A percentile compares a stretch with the other conserved stretches of the same genome.
phyloP scores from a whole-genome alignment of 2,329 filamentous ascomycete genomes.

The Thielaviopsis populi region DNA sequence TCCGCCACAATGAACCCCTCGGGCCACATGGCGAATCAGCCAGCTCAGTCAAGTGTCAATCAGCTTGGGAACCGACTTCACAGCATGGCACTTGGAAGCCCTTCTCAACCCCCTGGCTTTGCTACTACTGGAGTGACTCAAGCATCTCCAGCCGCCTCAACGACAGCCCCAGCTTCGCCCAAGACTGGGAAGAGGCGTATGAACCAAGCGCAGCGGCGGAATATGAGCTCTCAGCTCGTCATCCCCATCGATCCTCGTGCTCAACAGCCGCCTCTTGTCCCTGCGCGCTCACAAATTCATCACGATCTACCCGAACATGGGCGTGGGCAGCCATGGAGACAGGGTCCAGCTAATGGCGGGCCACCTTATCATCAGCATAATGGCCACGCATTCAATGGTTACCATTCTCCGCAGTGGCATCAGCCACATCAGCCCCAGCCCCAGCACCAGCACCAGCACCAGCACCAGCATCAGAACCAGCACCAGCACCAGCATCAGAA shows the following conservation, averaged over 20 bases:
- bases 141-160: not conserved
- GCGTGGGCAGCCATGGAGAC: not conserved
- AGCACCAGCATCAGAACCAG: not conserved
- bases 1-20: not conserved
- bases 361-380: not conserved
- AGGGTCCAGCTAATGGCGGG: not conserved
- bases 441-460: not conserved
- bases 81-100: constrained; percentile 1
- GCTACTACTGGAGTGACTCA: not conserved
- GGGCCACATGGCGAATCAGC: not conserved
- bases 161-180: not conserved
- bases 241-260: constrained; percentile 38
- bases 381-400: not conserved
- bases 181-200: constrained; percentile 27
- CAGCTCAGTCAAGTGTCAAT: not conserved
- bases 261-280: constrained; percentile 16
- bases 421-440: not conserved
- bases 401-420: not conserved
- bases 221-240: constrained; percentile 45
- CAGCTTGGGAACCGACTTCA: constrained; percentile 1
- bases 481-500: no score
- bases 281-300: not conserved
- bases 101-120: not conserved
- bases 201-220: constrained; percentile 48
- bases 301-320: not conserved